Evolutionary conservation across 129 eudicot species (phyloP).

Genomic region (Tagetes erecta): DNA sequence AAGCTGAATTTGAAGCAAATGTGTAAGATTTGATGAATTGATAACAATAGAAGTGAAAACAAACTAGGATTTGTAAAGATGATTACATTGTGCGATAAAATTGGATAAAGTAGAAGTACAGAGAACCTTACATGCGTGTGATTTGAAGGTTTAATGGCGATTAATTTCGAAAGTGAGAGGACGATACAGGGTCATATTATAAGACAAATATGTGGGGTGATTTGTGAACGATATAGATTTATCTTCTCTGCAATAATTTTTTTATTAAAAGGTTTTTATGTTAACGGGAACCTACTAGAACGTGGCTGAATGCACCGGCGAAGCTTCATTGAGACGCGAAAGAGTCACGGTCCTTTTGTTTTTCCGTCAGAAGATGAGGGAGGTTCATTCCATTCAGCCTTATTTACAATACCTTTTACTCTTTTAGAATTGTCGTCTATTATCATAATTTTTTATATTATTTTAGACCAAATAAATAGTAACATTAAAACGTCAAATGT

Average conservation of each 20-base stretch:
- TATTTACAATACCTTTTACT: too few species aligned
- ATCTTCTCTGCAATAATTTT: neutral
- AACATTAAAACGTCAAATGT: too few species aligned
- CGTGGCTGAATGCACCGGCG: too few species aligned
- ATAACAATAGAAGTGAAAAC: neutral
- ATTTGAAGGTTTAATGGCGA: neutral
- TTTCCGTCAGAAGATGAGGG: too few species aligned
- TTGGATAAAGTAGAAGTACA: neutral
- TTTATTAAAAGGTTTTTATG: neutral
- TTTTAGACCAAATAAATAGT: too few species aligned
- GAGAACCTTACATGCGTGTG: neutral
- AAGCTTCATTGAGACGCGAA: too few species aligned
- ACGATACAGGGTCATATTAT: neutral
- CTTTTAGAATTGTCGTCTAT: too few species aligned
- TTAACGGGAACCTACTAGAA: too few species aligned
- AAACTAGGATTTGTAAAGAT: neutral
- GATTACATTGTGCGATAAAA: neutral
- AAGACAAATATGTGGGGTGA: neutral
- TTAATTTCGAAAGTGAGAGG: neutral
- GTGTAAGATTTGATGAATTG: neutral
- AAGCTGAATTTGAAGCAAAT: neutral
- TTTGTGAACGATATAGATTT: neutral
- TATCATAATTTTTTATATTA: too few species aligned
- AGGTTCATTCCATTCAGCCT: too few species aligned
- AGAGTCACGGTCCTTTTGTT: too few species aligned